Base-by-base conservation (phyloP, 352 stramenopile genomes). In the Pythium vanterpoolii region DNA sequence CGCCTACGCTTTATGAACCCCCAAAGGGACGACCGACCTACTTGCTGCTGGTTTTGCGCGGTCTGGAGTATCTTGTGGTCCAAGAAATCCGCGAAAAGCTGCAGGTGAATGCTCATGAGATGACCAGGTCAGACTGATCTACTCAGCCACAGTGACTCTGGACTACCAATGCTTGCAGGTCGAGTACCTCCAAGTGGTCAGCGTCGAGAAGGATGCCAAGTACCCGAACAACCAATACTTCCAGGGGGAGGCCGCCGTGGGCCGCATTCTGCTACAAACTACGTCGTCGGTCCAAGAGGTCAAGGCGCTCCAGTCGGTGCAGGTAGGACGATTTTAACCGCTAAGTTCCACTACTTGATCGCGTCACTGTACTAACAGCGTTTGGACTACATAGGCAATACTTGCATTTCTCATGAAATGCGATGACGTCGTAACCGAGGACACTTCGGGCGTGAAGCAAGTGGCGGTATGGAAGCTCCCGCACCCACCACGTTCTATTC, bases 31-130 rank as follows among this genome's bases (percentile, higher is more conserved):
- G 49, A 3, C 57, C 72, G 11, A 82, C 76, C 46, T 93, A 93
- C 50, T 65, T 93, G 68, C 63, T 93, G 62, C 77, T 93, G 19
- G 81, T 86, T 58, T 73, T 93, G 64, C 79, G 83, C 49, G 81
- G 83, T 0, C 76, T 93, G 24, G 83, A 93, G 70, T 77, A 76
- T 42, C 63, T 93, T 10, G 81, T 71, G 8, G 68, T 86, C 34
- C 48, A 80, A 54, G 83, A 93, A 60, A 90, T 93, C 59, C 77
- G 72, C 34, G 62, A 65, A 19, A 91, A 84, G 54, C 64, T 93
- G 19, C 40, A 89, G 69, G 79, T 84, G 23, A 1, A 45, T 42
- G n/a, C 6, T 4, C 4, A 27, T 42, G n/a, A 18, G 7, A 6
- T 18, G n/a, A n/a, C n/a, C n/a, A n/a, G n/a, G n/a, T n/a, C n/a